phyloP scores from a whole-genome alignment of 2,329 filamentous ascomycete genomes.

The Escovopsis sp. region DNA sequence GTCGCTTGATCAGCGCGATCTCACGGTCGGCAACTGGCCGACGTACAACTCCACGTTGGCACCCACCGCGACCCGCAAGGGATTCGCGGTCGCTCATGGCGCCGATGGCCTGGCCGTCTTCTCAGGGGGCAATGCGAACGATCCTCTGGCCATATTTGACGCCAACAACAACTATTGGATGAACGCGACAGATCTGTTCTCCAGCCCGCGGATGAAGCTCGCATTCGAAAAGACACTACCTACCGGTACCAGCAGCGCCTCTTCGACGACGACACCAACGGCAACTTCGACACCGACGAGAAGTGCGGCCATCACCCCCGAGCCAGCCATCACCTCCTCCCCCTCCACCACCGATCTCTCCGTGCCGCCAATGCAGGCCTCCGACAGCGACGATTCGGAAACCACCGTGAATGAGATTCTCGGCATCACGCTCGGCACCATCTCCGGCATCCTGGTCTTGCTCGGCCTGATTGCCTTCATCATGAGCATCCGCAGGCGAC shows the following conservation, averaged over 20 bases:
- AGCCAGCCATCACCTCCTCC: constrained; percentile 12
- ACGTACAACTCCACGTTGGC: constrained; percentile 63
- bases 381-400: constrained; percentile 15
- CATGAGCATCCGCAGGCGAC: constrained; percentile 33
- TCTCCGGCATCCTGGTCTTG: constrained; percentile 57
- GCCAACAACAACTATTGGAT: constrained; percentile 63
- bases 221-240: constrained; percentile 6
- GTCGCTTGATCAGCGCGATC: constrained; percentile 16
- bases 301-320: constrained; percentile 9
- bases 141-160: constrained; percentile 65
- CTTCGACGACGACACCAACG: constrained; percentile 15
- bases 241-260: constrained; percentile 14
- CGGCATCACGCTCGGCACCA: constrained; percentile 68
- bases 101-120: constrained; percentile 56
- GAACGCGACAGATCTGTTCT: constrained; percentile 52
- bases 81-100: constrained; percentile 58
- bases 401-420: constrained; percentile 45
- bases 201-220: constrained; percentile 16
- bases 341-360: constrained; percentile 8
- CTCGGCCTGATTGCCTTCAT: constrained; percentile 60
- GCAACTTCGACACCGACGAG: constrained; percentile 13
- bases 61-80: constrained; percentile 45
- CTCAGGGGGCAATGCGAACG: constrained; percentile 54
- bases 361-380: constrained; percentile 10
- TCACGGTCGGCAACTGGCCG: constrained; percentile 56